phyloP scores from a whole-genome alignment of 495 filamentous ascomycete species.

The Letharia lupina region DNA sequence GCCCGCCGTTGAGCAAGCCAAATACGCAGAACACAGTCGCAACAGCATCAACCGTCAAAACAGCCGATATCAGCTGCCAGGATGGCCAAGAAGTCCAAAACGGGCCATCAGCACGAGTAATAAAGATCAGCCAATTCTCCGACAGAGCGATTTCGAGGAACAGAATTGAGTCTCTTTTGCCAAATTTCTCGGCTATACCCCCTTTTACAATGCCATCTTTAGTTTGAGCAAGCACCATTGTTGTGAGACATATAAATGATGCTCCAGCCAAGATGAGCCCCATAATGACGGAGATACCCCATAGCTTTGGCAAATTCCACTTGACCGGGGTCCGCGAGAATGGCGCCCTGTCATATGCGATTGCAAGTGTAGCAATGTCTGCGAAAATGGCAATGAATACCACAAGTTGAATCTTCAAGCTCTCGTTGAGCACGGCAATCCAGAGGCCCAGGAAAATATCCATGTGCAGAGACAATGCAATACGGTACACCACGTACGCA shows the following conservation, averaged over 20 bases:
- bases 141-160: constrained; percentile 88
- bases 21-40: constrained; percentile 77
- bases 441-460: constrained; percentile 84
- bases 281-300: constrained; percentile 81
- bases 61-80: constrained; percentile 67
- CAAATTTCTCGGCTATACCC: constrained; percentile 82
- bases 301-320: constrained; percentile 88
- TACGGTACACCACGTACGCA: constrained; percentile 92
- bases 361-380: constrained; percentile 85
- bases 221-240: constrained; percentile 49
- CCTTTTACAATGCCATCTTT: constrained; percentile 45
- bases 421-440: constrained; percentile 79
- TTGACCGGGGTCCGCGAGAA: constrained; percentile 82
- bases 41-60: constrained; percentile 70
- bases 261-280: constrained; percentile 72
- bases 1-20: constrained; percentile 62
- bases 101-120: constrained; percentile 75
- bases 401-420: constrained; percentile 74
- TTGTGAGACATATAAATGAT: constrained; percentile 76
- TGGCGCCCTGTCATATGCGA: constrained; percentile 89
- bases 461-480: constrained; percentile 82
- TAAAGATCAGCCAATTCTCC: constrained; percentile 96
- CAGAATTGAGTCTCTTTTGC: constrained; percentile 69
- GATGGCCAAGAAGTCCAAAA: constrained; percentile 82
- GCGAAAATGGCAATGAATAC: constrained; percentile 94